Evolutionary conservation across 1,284 basidiomycete genomes (phyloP), one percentile per base, ranked within the genome.

Genomic region (Athelia psychrophila): DNA sequence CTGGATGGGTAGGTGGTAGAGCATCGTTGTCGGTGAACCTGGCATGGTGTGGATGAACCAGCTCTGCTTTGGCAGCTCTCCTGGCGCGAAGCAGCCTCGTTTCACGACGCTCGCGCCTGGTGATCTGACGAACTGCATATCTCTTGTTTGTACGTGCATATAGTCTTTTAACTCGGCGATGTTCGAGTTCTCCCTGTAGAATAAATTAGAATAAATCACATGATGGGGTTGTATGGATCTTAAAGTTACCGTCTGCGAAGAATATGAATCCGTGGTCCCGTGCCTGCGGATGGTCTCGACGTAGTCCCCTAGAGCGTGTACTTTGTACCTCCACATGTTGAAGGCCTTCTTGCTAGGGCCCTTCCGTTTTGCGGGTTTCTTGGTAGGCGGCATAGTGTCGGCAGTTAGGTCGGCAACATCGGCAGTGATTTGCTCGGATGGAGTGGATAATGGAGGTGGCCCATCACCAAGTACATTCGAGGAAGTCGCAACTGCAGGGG

Each of bases 171-270:
- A 70, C 59, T 2, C 49, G 49, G 1, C 63, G 52, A 49, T 75
- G 72, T 45, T 70, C 64, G 0, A 64, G 59, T 50, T 75, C 69
- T 0, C 67, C 64, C 70, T 72, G 32, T 15, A n/a, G 20, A 16
- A 42, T 13, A 30, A 30, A 30, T 30, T 30, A 30, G 27, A 42
- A 42, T 8, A 5, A 42, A 42, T 42, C n/a, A n/a, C n/a, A 42
- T 42, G 6, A 9, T 22, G 47, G 36, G 12, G 44, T 2, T 44
- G 2, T 8, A 56, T 27, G 3, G 42, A 25, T n/a, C 12, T 27
- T 20, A 46, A 20, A n/a, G 18, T 25, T 49, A 56, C 10, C 47
- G 53, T 18, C 57, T 58, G 16, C 51, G 49, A 45, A 18, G 40
- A 38, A 22, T 50, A 50, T n/a, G 49, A 50, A 38, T 50, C 49